Conservation (phyloP, 2,329 filamentous ascomycete genomes). For the Sphaerulina musiva region DNA sequence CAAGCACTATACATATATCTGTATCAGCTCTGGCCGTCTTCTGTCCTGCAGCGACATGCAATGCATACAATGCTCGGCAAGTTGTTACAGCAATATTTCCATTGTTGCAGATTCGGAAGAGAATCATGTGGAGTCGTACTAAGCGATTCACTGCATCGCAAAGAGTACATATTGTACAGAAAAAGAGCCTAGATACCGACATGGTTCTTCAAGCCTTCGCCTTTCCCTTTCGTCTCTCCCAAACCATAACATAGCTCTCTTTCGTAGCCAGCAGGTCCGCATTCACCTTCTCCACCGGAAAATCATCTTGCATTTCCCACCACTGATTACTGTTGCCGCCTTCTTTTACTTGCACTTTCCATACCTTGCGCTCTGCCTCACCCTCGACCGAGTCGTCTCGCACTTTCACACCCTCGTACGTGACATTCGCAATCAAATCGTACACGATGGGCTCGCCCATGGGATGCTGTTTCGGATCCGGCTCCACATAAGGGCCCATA, state of each 20-base stretch:
- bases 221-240: slow-evolving; percentile 65
- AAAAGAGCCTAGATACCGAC: background rate
- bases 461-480: slow-evolving; percentile 64
- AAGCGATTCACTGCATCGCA: no score
- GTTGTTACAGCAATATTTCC: no score
- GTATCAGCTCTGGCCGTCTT: no score
- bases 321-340: slow-evolving; percentile 65
- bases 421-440: slow-evolving; percentile 92
- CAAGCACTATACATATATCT: no score
- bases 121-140: no score
- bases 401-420: slow-evolving; percentile 71
- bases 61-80: no score
- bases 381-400: slow-evolving; percentile 79
- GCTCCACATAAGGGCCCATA: slow-evolving; percentile 84
- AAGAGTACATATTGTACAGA: background rate
- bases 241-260: slow-evolving; percentile 92
- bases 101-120: no score
- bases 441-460: slow-evolving; percentile 83
- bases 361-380: slow-evolving; percentile 85
- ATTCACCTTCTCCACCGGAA: slow-evolving; percentile 73
- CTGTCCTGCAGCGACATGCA: no score
- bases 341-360: slow-evolving; percentile 83
- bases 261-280: slow-evolving; percentile 85
- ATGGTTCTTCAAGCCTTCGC: slow-evolving; percentile 14
- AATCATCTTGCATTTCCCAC: slow-evolving; percentile 90